These are phyloP conservation scores for Phoenix dactylifera DNA, from an alignment of 176 grass and related monocot species.

Conservation along the genomic window DNA sequence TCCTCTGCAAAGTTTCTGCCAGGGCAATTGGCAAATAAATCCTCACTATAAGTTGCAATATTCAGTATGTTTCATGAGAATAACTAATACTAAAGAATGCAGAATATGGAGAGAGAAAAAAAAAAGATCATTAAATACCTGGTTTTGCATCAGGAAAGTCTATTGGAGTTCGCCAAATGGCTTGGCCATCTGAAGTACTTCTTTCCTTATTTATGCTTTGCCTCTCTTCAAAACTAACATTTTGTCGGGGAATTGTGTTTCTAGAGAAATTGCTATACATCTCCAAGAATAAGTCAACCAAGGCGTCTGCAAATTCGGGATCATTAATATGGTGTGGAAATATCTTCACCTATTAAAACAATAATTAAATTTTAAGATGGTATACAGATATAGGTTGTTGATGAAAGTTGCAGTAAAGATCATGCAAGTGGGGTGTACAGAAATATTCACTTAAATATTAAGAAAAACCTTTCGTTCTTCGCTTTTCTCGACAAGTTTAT, in stretches of 20 bases:
- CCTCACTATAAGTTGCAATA: no score
- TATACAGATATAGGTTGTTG: no score
- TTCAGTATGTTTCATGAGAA: no score
- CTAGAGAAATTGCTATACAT: slow-evolving; percentile 36
- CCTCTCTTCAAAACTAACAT: not conserved
- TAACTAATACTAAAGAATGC: no score
- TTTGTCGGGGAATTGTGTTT: slow-evolving; percentile 21
- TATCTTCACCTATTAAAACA: slow-evolving; percentile 53
- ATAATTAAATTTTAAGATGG: no score
- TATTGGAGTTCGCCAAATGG: slow-evolving; percentile 34
- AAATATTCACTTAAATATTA: not conserved
- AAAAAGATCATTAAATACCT: slow-evolving; percentile 22
- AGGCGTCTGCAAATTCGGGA: slow-evolving; percentile 61
- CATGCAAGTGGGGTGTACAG: no score
- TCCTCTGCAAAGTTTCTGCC: slow-evolving; percentile 68
- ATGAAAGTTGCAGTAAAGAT: no score
- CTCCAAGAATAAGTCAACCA: slow-evolving; percentile 74
- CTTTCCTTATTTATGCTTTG: slow-evolving; percentile 22
- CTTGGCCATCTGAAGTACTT: slow-evolving; percentile 34
- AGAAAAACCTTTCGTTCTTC: slow-evolving; percentile 59
- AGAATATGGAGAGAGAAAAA: not conserved
- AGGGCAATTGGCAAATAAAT: slow-evolving; percentile 12
- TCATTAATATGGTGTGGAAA: slow-evolving; percentile 91
- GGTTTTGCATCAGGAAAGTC: slow-evolving; percentile 76
- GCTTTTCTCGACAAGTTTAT: slow-evolving; percentile 42